These are phyloP conservation scores for Artemisia annua DNA, from an alignment of 129 eudicot species.

Conservation along the genomic window DNA sequence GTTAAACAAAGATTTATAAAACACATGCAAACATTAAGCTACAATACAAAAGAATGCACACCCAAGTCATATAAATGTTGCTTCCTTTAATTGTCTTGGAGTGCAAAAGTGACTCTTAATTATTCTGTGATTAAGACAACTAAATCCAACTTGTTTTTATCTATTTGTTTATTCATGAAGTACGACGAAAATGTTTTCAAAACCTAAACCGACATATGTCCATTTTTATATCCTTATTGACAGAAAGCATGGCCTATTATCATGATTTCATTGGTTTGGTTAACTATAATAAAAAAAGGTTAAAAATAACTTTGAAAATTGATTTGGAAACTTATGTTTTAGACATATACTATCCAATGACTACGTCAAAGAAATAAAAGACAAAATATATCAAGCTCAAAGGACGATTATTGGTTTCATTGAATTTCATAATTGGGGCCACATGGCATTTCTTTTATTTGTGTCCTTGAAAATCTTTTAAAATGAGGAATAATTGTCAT, in stretches of 20 bases:
- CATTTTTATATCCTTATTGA: no score
- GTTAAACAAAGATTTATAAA: neutral
- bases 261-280: neutral
- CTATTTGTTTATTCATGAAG: slow-evolving; percentile 7
- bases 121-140: slow-evolving; percentile 29
- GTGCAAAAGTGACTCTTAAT: slow-evolving; percentile 15
- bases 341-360: neutral
- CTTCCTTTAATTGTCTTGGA: slow-evolving; percentile 10
- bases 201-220: slow-evolving; percentile 3
- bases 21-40: neutral
- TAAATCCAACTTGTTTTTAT: slow-evolving; percentile 14
- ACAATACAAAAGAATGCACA: neutral
- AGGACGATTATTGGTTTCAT: slow-evolving; percentile 5
- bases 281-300: neutral
- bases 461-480: neutral
- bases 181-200: slow-evolving; percentile 19
- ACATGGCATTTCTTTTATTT: neutral
- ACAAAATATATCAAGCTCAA: slow-evolving; percentile 9
- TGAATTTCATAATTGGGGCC: slow-evolving; percentile 15
- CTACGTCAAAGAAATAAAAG: neutral
- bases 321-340: neutral
- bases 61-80: neutral
- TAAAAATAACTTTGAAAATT: neutral
- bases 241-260: neutral
- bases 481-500: neutral